A percentile compares a stretch with the other conserved stretches of the same genome.
These are phyloP conservation scores for Puccinia sorghi DNA, from an alignment of 1,284 basidiomycete genomes.

Conservation along the genomic window DNA sequence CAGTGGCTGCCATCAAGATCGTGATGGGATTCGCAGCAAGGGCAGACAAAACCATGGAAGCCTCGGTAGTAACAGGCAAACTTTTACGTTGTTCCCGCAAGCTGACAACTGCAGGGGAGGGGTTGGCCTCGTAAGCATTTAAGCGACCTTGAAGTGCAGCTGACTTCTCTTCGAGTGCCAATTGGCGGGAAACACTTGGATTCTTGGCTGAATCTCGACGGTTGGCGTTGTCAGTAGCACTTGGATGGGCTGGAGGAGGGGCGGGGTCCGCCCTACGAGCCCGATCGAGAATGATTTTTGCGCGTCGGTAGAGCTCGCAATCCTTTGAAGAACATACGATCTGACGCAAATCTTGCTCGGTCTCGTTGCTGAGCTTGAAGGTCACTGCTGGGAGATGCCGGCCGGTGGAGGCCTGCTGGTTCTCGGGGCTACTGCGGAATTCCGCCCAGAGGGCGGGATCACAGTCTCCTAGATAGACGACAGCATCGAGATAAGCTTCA, in stretches of 20 bases:
- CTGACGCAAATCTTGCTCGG: constrained; percentile 74
- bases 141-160: constrained; percentile 17
- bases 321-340: constrained; percentile 70
- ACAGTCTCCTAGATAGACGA: constrained; percentile 78
- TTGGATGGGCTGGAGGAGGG: constrained; percentile 68
- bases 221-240: constrained; percentile 60
- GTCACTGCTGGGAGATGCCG: constrained; percentile 72
- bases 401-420: constrained; percentile 58
- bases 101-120: constrained; percentile 23
- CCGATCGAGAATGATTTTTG: constrained; percentile 56
- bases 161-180: constrained; percentile 31
- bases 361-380: constrained; percentile 69
- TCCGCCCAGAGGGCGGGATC: constrained; percentile 77
- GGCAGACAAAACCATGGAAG: constrained; percentile 63
- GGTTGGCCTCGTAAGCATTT: neutral
- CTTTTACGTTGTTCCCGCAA: constrained; percentile 35
- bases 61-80: constrained; percentile 53
- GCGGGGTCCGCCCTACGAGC: constrained; percentile 65
- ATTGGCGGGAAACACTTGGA: constrained; percentile 5
- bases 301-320: constrained; percentile 62
- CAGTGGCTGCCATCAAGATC: constrained; percentile 90
- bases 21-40: constrained; percentile 81
- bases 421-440: constrained; percentile 61
- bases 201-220: neutral
- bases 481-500: constrained; percentile 82